A percentile compares a stretch with the other conserved stretches of the same genome.
These are phyloP conservation scores for Aotearoamyces nothofagi DNA, from an alignment of 2,329 filamentous ascomycete species.

Conservation along the genomic window DNA sequence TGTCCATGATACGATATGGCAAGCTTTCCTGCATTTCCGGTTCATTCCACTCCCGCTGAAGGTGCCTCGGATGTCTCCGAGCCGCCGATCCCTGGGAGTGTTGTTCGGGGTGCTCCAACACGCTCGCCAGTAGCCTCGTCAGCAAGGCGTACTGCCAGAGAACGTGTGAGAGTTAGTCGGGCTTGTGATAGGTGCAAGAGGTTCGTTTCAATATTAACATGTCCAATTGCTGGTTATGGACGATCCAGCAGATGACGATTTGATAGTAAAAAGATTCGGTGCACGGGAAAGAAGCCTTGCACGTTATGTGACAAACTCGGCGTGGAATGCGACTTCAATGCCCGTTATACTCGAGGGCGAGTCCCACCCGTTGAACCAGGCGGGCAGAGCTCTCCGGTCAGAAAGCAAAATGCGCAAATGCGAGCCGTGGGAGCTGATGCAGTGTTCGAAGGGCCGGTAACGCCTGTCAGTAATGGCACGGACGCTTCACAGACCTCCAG, in stretches of 20 bases:
- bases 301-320: constrained; percentile 19
- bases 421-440: no score
- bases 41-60: background rate
- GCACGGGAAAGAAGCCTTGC: constrained; percentile 25
- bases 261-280: constrained; percentile 23
- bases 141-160: background rate
- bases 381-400: no score
- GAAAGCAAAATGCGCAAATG: no score
- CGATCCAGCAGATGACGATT: constrained; percentile 1
- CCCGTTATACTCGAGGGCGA: constrained; percentile 31
- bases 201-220: constrained; percentile 15
- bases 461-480: background rate
- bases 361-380: constrained; percentile 23
- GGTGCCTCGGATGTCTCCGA: no score
- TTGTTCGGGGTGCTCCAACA: background rate
- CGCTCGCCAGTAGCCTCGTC: background rate
- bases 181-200: constrained; percentile 33
- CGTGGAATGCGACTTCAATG: constrained; percentile 29
- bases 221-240: constrained; percentile 4
- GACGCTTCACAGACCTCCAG: background rate
- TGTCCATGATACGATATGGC: no score
- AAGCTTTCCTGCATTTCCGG: background rate
- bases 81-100: background rate
- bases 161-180: constrained; percentile 23
- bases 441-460: background rate